Percentiles rank a stretch among this genome's conserved stretches.
Evolutionary conservation across 2,329 filamentous ascomycete species (phyloP).

Genomic region (Paraconiothyrium sp.): DNA sequence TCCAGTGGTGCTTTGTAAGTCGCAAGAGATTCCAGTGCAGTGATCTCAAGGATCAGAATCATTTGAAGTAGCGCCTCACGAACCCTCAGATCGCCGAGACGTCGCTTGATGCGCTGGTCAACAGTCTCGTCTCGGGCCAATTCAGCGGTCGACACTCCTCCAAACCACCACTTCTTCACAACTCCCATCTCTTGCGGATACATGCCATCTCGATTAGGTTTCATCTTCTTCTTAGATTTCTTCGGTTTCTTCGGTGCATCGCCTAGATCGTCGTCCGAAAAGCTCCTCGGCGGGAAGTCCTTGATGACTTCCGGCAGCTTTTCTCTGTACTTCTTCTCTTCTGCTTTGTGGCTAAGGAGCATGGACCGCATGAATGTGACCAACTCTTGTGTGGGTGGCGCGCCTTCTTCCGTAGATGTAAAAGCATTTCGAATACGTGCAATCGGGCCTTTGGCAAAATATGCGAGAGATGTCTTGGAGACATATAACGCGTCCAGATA

Average conservation of each 20-base stretch:
- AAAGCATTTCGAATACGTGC: slow-evolving; percentile 78
- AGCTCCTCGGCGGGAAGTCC: slow-evolving; percentile 58
- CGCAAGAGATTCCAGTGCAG: slow-evolving; percentile 69
- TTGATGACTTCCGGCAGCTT: slow-evolving; percentile 72
- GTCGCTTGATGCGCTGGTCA: slow-evolving; percentile 66
- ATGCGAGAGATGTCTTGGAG: slow-evolving; percentile 76
- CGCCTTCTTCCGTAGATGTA: slow-evolving; percentile 68
- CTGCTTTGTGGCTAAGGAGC: slow-evolving; percentile 70
- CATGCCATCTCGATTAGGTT: slow-evolving; percentile 72
- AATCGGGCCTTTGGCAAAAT: slow-evolving; percentile 84
- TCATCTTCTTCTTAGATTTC: slow-evolving; percentile 58
- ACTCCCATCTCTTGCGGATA: slow-evolving; percentile 73
- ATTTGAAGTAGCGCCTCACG: slow-evolving; percentile 84
- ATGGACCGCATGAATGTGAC: slow-evolving; percentile 74
- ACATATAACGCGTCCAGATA: slow-evolving; percentile 59
- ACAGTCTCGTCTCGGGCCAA: slow-evolving; percentile 42
- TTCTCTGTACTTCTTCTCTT: slow-evolving; percentile 84
- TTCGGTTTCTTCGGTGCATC: slow-evolving; percentile 48
- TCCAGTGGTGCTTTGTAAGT: slow-evolving; percentile 45
- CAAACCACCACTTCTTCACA: slow-evolving; percentile 75
- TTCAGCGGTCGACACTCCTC: slow-evolving; percentile 51
- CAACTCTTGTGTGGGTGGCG: slow-evolving; percentile 69
- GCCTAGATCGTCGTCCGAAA: slow-evolving; percentile 54
- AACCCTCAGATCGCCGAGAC: slow-evolving; percentile 72
- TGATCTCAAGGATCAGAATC: slow-evolving; percentile 79